These are phyloP conservation scores for Chytriomyces sp. DNA, from an alignment of 192 early-diverging fungal genomes.

Conservation along the genomic window DNA sequence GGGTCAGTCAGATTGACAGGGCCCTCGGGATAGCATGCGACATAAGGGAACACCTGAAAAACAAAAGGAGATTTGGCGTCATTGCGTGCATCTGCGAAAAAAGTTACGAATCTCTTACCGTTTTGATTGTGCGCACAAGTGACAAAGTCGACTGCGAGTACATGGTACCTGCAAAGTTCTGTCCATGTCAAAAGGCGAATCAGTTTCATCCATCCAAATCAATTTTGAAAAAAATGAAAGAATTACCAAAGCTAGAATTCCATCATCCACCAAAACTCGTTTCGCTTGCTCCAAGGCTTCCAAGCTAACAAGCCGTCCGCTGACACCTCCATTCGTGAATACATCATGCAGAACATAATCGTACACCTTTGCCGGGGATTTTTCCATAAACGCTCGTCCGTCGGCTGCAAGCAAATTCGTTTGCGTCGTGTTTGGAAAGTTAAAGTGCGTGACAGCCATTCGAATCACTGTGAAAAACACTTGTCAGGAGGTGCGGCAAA, in stretches of 20 bases:
- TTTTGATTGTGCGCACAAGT: conserved; percentile 60
- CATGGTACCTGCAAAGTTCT: conserved; percentile 82
- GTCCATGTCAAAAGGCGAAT: neutral
- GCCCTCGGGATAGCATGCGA: conserved; percentile 71
- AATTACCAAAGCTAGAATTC: conserved; percentile 75
- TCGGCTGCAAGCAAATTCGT: conserved; percentile 67
- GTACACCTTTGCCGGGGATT: conserved; percentile 57
- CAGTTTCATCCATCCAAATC: neutral
- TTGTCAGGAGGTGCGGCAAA: too few species aligned
- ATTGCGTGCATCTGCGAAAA: conserved; percentile 31
- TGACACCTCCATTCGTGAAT: conserved; percentile 88
- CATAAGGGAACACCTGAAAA: conserved; percentile 64
- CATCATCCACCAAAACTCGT: conserved; percentile 73
- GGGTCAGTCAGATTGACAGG: conserved; percentile 35
- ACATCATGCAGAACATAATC: conserved; percentile 92
- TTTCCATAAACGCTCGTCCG: conserved; percentile 76
- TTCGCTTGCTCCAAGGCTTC: conserved; percentile 70
- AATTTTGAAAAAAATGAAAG: neutral
- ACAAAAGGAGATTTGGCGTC: too few species aligned
- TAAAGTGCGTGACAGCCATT: conserved; percentile 74
- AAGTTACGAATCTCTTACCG: neutral
- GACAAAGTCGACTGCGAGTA: conserved; percentile 60
- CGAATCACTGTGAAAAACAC: conserved; percentile 53
- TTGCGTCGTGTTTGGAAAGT: conserved; percentile 51
- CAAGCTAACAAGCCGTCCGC: conserved; percentile 71